Evolutionary conservation across 2,329 filamentous ascomycete species (phyloP).

Genomic region (Fusarium sp.): DNA sequence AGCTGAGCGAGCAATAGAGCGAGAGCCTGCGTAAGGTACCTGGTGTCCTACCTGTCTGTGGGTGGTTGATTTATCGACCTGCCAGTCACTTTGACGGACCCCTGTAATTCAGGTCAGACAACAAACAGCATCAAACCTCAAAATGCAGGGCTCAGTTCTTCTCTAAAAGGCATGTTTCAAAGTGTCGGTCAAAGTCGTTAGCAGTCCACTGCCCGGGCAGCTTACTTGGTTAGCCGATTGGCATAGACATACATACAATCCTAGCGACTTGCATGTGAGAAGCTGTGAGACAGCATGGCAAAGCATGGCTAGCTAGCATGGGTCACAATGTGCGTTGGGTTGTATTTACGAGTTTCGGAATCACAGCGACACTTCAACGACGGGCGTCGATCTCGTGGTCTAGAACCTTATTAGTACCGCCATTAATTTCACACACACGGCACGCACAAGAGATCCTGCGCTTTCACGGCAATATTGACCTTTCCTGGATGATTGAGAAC

Average conservation of each 20-base stretch:
- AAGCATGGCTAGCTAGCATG: background rate
- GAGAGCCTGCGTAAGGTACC: background rate
- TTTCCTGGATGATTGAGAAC: background rate
- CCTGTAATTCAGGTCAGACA: slow-evolving; percentile 2
- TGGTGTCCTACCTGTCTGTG: background rate
- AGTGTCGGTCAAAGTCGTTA: slow-evolving; percentile 23
- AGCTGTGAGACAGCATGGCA: slow-evolving; percentile 1
- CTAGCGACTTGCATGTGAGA: slow-evolving; percentile 23
- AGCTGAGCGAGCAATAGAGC: background rate
- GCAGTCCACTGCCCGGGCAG: background rate
- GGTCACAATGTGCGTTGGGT: background rate
- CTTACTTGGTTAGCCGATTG: background rate
- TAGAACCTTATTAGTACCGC: slow-evolving; percentile 9
- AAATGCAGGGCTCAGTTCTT: slow-evolving; percentile 4
- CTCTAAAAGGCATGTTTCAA: slow-evolving; percentile 1
- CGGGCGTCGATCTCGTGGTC: slow-evolving; percentile 30
- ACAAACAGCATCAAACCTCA: background rate
- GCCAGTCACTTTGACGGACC: background rate
- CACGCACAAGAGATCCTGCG: background rate
- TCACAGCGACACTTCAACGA: background rate
- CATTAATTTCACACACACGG: background rate
- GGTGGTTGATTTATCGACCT: background rate
- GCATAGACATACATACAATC: slow-evolving; percentile 6
- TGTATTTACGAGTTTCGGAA: slow-evolving; percentile 1
- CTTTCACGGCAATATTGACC: background rate